Percentiles rank a stretch among this genome's conserved stretches.
These are phyloP conservation scores for Coemansia sp. DNA, from an alignment of 192 early-diverging fungal genomes.

Conservation along the genomic window DNA sequence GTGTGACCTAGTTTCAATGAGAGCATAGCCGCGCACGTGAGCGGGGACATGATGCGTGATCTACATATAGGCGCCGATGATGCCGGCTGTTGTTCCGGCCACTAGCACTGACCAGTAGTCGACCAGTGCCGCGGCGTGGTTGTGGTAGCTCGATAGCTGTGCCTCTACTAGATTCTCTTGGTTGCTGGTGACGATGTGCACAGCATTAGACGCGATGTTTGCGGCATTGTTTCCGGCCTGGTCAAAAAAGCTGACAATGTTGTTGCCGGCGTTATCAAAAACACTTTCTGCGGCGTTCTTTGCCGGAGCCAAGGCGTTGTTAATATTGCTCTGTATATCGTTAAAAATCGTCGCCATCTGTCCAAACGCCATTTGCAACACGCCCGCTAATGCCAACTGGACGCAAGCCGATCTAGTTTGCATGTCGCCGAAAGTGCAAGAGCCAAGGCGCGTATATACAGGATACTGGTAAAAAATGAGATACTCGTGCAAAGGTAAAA, in stretches of 20 bases:
- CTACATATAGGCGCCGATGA: background rate
- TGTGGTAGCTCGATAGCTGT: constrained; percentile 39
- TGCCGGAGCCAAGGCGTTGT: constrained; percentile 6
- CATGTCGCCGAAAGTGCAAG: too few relatives aligned
- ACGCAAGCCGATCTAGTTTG: background rate
- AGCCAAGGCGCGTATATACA: background rate
- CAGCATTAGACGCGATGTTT: constrained; percentile 16
- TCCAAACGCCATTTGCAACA: background rate
- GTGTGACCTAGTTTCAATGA: background rate
- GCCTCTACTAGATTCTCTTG: constrained; percentile 24
- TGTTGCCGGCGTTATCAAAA: constrained; percentile 8
- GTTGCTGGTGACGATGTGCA: constrained; percentile 9
- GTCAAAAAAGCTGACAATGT: constrained; percentile 24
- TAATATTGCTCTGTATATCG: constrained; percentile 5
- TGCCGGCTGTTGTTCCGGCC: background rate
- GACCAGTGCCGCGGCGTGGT: background rate
- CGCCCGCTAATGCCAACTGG: background rate
- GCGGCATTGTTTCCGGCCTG: constrained; percentile 23
- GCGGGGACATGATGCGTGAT: too few relatives aligned
- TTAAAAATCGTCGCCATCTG: background rate
- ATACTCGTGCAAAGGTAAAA: too few relatives aligned
- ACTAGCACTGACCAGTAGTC: background rate
- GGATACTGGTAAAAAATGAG: background rate
- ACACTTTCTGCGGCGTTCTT: constrained; percentile 17
- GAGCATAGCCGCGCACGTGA: too few relatives aligned